phyloP scores from a whole-genome alignment of 352 stramenopile genomes.

The Phytophthora litchii region DNA sequence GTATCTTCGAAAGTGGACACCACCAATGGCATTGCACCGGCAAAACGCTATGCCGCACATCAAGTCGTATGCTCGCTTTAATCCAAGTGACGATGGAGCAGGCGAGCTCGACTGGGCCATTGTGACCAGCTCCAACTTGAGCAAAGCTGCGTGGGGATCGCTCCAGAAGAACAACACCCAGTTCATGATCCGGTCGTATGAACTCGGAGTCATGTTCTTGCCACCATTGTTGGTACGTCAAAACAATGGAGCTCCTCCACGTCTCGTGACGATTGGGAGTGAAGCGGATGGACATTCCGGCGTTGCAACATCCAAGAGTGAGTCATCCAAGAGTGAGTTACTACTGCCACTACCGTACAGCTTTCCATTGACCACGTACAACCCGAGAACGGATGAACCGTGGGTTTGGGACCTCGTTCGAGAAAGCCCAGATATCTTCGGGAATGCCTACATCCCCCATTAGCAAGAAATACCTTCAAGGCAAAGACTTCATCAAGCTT shows the following conservation, averaged over 20 bases:
- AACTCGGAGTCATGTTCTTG: constrained; percentile 80
- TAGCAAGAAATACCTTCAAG: constrained; percentile 13
- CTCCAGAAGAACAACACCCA: constrained; percentile 79
- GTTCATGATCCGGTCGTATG: constrained; percentile 86
- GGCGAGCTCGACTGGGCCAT: constrained; percentile 72
- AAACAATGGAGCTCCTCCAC: constrained; percentile 7
- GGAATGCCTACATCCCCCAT: constrained; percentile 68
- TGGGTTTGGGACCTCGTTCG: constrained; percentile 84
- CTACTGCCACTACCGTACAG: constrained; percentile 65
- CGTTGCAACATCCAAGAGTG: constrained; percentile 4
- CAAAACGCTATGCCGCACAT: constrained; percentile 87
- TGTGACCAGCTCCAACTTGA: constrained; percentile 84
- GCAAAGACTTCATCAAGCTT: constrained; percentile 4
- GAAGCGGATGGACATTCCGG: constrained; percentile 21
- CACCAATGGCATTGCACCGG: constrained; percentile 54
- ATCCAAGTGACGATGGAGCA: constrained; percentile 30
- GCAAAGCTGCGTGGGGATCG: constrained; percentile 80
- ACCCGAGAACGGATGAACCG: constrained; percentile 72
- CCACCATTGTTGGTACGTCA: constrained; percentile 33
- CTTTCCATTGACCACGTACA: constrained; percentile 74
- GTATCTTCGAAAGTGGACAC: constrained; percentile 80
- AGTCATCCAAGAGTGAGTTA: constrained; percentile 15
- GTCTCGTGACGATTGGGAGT: constrained; percentile 46
- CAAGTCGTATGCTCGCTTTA: constrained; percentile 77
- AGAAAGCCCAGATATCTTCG: constrained; percentile 72